Evolutionary conservation across 75 land plant species (phyloP), one percentile per base, ranked within the genome.

Genomic region (Selaginella moellendorffii): DNA sequence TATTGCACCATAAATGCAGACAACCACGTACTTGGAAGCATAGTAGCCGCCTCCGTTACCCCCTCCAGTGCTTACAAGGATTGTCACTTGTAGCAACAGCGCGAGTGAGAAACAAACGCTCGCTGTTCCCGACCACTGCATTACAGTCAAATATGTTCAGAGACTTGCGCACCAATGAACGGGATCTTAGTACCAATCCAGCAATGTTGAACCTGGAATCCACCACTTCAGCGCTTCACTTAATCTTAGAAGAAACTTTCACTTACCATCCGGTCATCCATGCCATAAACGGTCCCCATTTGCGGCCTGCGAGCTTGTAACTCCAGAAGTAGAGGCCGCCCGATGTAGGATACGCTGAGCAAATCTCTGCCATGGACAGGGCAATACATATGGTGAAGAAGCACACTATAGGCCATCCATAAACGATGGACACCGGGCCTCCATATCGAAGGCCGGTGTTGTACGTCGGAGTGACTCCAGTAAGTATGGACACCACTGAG

Each of bases 271-370:
- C 96, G 64, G 96, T 89, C 19, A 87, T 63, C 96, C 96, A 89
- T 1, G 96, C 73, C n/a, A 91, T 91, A 68, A 86, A 86, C 26
- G 96, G 96, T 2, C 83, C 96, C 96, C 96, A 89, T 5, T 65
- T 28, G 0, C 68, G 73, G 28, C 96, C 96, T 17, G 91, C 78
- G 31, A 89, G 82, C 75, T 69, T 81, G 12, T 81, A 81, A 65
- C 96, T 89, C 96, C 96, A 89, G 63, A 77, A 88, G 66, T 88
- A 88, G 18, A 88, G 86, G 18, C 95, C 95, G 8, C 95, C 95
- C 14, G 96, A 86, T 0, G 96, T 89, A 10, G 96, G 96, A 30
- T 71, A 89, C 2, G 96, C 72, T n/a, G 96, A 89, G 69, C 96
- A 89, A 26, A 89, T 86, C 69, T 89, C 96, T 22, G 92, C 91